phyloP scores from a whole-genome alignment of 78 protist species.

The Diacronema lutheri region DNA sequence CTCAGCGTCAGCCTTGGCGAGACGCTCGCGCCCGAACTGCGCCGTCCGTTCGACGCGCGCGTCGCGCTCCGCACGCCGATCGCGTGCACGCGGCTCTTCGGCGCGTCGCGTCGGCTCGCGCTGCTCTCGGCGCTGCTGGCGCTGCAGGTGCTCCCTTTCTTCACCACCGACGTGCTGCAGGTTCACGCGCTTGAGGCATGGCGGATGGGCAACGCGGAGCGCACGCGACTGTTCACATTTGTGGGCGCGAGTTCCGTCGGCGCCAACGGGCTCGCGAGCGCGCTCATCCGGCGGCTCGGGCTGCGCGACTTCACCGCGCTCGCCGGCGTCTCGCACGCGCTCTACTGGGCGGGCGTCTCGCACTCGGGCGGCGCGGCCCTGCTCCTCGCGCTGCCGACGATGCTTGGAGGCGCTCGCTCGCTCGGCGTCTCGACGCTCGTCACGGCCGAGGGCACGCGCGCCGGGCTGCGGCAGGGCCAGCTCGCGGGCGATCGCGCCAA shows the following conservation, averaged over 20 bases:
- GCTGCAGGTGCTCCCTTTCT: neutral
- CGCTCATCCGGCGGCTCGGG: neutral
- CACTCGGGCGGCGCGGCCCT: neutral
- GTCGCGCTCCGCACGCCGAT: neutral
- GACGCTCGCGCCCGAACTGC: no score
- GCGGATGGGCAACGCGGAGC: neutral
- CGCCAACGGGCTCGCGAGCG: neutral
- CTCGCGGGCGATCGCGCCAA: neutral
- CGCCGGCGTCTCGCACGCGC: neutral
- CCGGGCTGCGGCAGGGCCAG: neutral
- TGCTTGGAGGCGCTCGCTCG: neutral
- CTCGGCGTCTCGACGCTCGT: neutral
- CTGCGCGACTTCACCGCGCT: neutral
- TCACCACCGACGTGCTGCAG: neutral
- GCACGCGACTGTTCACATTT: neutral
- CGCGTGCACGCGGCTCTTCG: neutral
- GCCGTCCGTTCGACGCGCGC: no score
- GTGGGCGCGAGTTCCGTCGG: neutral
- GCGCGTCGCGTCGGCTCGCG: neutral
- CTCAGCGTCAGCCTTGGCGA: no score
- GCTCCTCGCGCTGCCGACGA: neutral
- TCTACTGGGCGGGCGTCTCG: neutral
- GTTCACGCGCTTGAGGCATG: neutral
- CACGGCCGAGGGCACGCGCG: neutral
- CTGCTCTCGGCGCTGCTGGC: neutral